A percentile compares a stretch with the other conserved stretches of the same genome.
Evolutionary conservation across 192 early-diverging fungal genomes (phyloP).

Genomic region (Geosiphon pyriformis): DNA sequence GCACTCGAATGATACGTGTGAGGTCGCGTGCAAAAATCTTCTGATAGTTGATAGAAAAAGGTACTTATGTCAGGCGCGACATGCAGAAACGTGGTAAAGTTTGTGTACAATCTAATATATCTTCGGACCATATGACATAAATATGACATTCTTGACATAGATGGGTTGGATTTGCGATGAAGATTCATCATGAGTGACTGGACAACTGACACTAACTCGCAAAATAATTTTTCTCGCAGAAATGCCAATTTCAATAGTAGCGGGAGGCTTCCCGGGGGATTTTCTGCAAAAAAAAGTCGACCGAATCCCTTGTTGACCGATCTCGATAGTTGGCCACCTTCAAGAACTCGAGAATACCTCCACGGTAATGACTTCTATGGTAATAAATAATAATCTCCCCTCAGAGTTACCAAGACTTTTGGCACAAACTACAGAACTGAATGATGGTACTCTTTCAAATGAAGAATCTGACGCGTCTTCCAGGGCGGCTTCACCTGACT

Average conservation of each 20-base stretch:
- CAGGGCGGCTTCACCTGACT: not conserved
- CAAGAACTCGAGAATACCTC: not conserved
- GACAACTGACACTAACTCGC: not conserved
- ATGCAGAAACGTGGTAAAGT: no score
- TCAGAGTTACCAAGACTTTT: not conserved
- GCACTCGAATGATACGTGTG: not conserved
- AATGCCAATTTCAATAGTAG: not conserved
- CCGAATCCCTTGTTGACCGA: no score
- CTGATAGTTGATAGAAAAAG: no score
- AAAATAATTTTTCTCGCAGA: not conserved
- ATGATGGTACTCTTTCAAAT: not conserved
- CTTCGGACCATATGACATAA: not conserved
- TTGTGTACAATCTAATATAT: not conserved
- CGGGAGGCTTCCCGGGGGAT: not conserved
- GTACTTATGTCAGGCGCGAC: no score
- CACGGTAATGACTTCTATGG: no score
- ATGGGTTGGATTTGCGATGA: not conserved
- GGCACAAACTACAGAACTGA: not conserved
- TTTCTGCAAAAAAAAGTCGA: not conserved
- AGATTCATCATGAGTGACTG: not conserved
- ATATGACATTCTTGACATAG: not conserved
- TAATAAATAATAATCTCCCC: not conserved
- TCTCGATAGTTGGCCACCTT: no score
- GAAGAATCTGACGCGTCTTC: not conserved
- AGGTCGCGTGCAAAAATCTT: not conserved